phyloP scores from a whole-genome alignment of 495 filamentous ascomycete species.

The Collariella sp. region DNA sequence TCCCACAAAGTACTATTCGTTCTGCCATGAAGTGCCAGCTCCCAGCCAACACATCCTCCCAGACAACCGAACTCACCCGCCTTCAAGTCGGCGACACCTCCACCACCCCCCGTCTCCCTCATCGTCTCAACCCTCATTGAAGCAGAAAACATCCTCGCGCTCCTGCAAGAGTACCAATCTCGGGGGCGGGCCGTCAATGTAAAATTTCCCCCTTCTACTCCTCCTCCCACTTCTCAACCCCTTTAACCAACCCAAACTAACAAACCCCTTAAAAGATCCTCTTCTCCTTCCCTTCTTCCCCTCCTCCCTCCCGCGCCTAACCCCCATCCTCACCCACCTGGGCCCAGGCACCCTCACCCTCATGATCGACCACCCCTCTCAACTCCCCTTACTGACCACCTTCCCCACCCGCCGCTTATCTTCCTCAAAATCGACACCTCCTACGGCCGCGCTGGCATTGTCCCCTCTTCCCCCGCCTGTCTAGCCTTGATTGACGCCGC shows the following conservation, averaged over 20 bases:
- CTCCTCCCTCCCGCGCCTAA: conserved; percentile 52
- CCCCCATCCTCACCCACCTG: conserved; percentile 39
- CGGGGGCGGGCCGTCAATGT: conserved; percentile 49
- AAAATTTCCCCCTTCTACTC: conserved; percentile 13
- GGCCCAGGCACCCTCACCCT: conserved; percentile 50
- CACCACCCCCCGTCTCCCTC: conserved; percentile 49
- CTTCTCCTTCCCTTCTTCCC: conserved; percentile 63
- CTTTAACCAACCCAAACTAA: neutral
- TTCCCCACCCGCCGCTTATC: conserved; percentile 40
- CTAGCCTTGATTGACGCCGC: conserved; percentile 42
- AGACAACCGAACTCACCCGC: conserved; percentile 60
- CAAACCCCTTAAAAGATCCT: conserved; percentile 45
- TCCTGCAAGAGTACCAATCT: conserved; percentile 49
- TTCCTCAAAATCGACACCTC: conserved; percentile 78
- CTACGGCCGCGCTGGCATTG: conserved; percentile 64
- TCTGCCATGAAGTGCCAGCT: neutral
- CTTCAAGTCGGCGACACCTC: conserved; percentile 58
- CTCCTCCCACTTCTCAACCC: neutral
- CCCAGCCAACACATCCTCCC: neutral
- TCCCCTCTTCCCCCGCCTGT: conserved; percentile 42
- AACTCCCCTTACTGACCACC: conserved; percentile 41
- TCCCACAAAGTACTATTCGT: conserved; percentile 54
- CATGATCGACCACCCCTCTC: conserved; percentile 64
- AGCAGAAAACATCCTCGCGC: conserved; percentile 57
- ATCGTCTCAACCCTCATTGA: conserved; percentile 74